Evolutionary conservation across 805 yeast species (phyloP), one percentile per base, ranked within the genome.

Genomic region (Sugiyamaella marilandica): DNA sequence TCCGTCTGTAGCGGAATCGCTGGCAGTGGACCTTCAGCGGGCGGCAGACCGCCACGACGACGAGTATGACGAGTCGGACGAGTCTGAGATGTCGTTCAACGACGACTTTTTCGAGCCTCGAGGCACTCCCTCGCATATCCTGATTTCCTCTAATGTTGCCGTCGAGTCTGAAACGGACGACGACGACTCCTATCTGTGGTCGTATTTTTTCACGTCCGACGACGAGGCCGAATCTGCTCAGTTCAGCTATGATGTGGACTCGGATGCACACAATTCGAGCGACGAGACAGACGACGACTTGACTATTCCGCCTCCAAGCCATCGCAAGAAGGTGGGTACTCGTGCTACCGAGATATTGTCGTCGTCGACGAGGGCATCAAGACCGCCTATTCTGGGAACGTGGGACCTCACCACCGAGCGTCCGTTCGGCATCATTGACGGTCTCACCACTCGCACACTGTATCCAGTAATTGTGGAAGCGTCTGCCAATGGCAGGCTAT

Each of bases 221-320:
- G 70, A 63, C 8, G 68, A 69, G 9, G 62, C 65, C 35, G 64
- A 59, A 14, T 65, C 55, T 18, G 61, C 56, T 10, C 52, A 47
- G 50, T 64, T 36, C 36, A 16, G 11, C 37, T 16, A 10, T 39
- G 50, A 21, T 2, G 18, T 13, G 5, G 45, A 39, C n/a, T 37
- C 36, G 9, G 50, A 37, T n/a, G 59, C 52, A 4, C 56, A 65
- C 2, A 61, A 61, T 52, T 84, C 86, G 59, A 96, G 94, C 41
- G 97, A 91, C 61, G 87, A 95, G 13, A 94, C 99, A 0, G 99
- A 92, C 67, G 97, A 89, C 57, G 98, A 92, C 64, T 78, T 81
- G n/a, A 77, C 84, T 14, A 70, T 92, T 43, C 97, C 97, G 3
- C 82, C 82, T 2, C 81, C 85, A 5, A 74, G 85, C 2, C 74